Conservation (phyloP, 768 basidiomycete species). For the Serendipita vermifera region DNA sequence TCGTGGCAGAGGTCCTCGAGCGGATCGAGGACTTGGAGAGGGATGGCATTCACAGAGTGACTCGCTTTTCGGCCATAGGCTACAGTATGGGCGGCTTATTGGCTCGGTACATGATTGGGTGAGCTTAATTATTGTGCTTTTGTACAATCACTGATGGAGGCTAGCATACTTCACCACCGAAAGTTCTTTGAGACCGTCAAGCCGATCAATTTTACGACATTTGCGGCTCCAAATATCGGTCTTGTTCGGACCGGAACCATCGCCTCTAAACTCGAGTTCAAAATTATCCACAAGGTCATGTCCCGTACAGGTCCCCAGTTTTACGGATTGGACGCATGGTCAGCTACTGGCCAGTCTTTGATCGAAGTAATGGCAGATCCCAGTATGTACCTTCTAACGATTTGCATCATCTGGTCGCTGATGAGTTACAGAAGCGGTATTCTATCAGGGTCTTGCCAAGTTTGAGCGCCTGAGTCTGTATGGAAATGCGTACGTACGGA, state of each 20-base stretch:
- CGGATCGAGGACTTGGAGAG: conserved; percentile 41
- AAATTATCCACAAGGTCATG: conserved; percentile 53
- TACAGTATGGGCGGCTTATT: conserved; percentile 75
- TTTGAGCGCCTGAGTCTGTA: conserved; percentile 67
- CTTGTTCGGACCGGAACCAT: conserved; percentile 50
- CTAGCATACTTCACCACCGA: conserved; percentile 49
- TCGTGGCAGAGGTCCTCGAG: conserved; percentile 59
- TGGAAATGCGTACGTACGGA: conserved; percentile 53
- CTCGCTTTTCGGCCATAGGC: conserved; percentile 59
- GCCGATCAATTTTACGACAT: conserved; percentile 69
- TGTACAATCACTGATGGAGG: no score
- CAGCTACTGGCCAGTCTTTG: conserved; percentile 48
- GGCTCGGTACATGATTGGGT: conserved; percentile 66
- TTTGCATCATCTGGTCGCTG: neutral
- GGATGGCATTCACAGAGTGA: conserved; percentile 41
- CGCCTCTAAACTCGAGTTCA: conserved; percentile 37
- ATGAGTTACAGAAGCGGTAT: conserved; percentile 42
- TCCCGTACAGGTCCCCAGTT: conserved; percentile 73
- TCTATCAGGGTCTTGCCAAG: conserved; percentile 53
- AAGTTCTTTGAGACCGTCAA: conserved; percentile 56
- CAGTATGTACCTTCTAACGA: conserved; percentile 26
- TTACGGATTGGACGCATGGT: conserved; percentile 61
- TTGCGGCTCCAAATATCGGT: conserved; percentile 76
- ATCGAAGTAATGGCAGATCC: conserved; percentile 73
- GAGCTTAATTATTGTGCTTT: conserved; percentile 17